Conservation (phyloP, 2,329 filamentous ascomycete genomes). For the Nothophoma quercina region DNA sequence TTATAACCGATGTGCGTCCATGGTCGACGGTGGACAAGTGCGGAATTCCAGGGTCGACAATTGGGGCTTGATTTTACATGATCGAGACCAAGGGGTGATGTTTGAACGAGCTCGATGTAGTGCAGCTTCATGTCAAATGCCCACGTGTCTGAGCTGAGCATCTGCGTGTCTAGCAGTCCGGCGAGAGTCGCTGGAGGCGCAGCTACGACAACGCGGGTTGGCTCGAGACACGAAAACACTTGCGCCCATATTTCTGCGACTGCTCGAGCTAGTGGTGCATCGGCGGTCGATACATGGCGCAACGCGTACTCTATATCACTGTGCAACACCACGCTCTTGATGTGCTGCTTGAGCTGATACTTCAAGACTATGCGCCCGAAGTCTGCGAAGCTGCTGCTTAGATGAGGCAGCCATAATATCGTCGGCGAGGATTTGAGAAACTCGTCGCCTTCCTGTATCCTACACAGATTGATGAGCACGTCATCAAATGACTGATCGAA, state of each 20-base stretch:
- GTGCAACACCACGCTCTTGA: conserved; percentile 59
- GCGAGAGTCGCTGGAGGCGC: conserved; percentile 70
- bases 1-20: conserved; percentile 75
- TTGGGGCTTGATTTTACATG: conserved; percentile 18
- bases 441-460: conserved; percentile 40
- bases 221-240: conserved; percentile 41
- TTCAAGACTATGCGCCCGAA: conserved; percentile 31
- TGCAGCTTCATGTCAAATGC: conserved; percentile 70
- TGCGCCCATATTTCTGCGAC: conserved; percentile 42
- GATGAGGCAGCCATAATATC: conserved; percentile 43
- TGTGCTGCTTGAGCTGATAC: conserved; percentile 42
- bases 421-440: conserved; percentile 35
- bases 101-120: conserved; percentile 58
- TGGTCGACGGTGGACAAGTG: conserved; percentile 65
- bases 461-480: conserved; percentile 43
- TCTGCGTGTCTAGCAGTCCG: conserved; percentile 63
- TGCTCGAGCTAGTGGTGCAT: conserved; percentile 60
- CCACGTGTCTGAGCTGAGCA: conserved; percentile 68
- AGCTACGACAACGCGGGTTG: conserved; percentile 46
- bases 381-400: conserved; percentile 29
- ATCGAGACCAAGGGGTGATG: conserved; percentile 8
- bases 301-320: conserved; percentile 51
- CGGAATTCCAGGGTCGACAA: conserved; percentile 28
- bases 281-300: conserved; percentile 36
- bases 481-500: conserved; percentile 43